Evolutionary conservation across 1,284 basidiomycete species (phyloP).

Genomic region (Cystobasidium slooffiae): DNA sequence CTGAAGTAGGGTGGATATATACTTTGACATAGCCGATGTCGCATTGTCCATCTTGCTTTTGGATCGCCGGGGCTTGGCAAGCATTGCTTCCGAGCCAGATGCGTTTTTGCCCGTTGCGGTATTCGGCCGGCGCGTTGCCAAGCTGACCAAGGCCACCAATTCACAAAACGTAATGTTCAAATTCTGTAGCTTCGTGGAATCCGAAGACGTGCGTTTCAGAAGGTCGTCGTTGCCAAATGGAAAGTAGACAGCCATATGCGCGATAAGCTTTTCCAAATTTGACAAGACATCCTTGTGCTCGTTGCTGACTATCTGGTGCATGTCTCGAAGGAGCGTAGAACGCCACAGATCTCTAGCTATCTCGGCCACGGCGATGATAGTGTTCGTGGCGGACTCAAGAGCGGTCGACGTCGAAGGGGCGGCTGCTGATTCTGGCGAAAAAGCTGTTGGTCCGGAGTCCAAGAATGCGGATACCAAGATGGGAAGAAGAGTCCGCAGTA

Average conservation of each 20-base stretch:
- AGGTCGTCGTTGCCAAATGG: constrained; percentile 65
- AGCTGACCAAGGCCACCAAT: constrained; percentile 67
- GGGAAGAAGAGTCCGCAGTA: constrained; percentile 67
- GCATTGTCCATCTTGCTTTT: constrained; percentile 3
- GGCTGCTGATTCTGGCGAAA: constrained; percentile 62
- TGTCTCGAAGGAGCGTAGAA: constrained; percentile 57
- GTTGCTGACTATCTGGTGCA: neutral
- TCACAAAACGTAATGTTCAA: constrained; percentile 77
- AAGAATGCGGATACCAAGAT: constrained; percentile 79
- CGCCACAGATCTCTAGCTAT: constrained; percentile 73
- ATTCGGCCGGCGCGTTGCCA: constrained; percentile 58
- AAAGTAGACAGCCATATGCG: constrained; percentile 79
- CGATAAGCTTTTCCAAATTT: constrained; percentile 65
- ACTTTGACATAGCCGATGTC: neutral
- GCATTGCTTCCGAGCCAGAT: neutral
- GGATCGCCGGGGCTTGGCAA: neutral
- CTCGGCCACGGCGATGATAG: constrained; percentile 67
- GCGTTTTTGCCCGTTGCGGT: neutral
- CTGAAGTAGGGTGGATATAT: neutral
- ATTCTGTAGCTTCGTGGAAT: constrained; percentile 65
- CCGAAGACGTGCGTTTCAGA: constrained; percentile 60
- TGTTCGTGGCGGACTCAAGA: constrained; percentile 67
- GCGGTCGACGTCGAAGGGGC: constrained; percentile 54
- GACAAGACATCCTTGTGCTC: constrained; percentile 47
- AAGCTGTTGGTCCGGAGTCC: constrained; percentile 79